Evolutionary conservation across 2,329 filamentous ascomycete genomes (phyloP).

Genomic region (Zopfia rhizophila): DNA sequence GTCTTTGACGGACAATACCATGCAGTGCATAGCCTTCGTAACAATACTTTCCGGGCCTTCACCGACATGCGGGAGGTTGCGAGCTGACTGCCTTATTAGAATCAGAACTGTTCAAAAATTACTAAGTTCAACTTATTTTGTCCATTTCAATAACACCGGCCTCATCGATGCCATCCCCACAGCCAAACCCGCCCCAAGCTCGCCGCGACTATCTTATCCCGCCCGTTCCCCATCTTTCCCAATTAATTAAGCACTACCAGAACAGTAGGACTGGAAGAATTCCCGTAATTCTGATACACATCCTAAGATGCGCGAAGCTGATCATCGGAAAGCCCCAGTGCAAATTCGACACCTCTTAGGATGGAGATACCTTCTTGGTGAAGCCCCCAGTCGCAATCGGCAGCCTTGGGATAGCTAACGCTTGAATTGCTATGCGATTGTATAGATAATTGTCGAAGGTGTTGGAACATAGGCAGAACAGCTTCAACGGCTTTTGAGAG

Average conservation of each 20-base stretch:
- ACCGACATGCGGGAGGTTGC: too few relatives aligned
- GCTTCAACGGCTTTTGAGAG: constrained; percentile 26
- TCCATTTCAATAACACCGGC: too few relatives aligned
- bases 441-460: constrained; percentile 24
- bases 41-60: too few relatives aligned
- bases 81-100: too few relatives aligned
- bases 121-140: too few relatives aligned
- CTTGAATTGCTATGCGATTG: constrained; percentile 35
- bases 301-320: constrained; percentile 77
- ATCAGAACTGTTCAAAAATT: too few relatives aligned
- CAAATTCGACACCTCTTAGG: constrained; percentile 69
- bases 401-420: constrained; percentile 51
- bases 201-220: constrained; percentile 72
- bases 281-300: constrained; percentile 74
- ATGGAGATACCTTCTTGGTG: constrained; percentile 77
- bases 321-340: constrained; percentile 67
- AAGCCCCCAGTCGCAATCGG: constrained; percentile 77
- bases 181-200: constrained; percentile 76
- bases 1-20: too few relatives aligned
- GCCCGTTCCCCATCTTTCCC: constrained; percentile 54
- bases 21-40: too few relatives aligned
- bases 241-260: constrained; percentile 73
- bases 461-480: constrained; percentile 46
- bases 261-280: constrained; percentile 74
- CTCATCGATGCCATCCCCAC: constrained; percentile 76